These are phyloP conservation scores for Trichoderma lentiforme DNA, from an alignment of 2,329 filamentous ascomycete species.

Conservation along the genomic window DNA sequence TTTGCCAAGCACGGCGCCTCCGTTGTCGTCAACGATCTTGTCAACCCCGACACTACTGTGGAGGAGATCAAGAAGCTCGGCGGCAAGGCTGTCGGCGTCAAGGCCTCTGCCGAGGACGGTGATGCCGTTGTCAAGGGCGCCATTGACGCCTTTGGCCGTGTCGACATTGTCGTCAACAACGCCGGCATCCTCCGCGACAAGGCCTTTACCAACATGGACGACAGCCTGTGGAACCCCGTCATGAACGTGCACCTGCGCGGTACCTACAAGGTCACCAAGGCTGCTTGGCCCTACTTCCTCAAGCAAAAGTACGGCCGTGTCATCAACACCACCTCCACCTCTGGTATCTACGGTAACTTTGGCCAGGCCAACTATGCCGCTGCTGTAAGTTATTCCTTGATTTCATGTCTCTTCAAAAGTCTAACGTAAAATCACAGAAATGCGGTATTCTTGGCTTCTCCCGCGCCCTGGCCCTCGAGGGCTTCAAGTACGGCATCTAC, in stretches of 20 bases:
- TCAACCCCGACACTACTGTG: conserved; percentile 85
- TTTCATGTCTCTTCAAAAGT: background rate
- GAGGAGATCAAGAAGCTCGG: conserved; percentile 87
- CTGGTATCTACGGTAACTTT: conserved; percentile 98
- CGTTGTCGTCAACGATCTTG: conserved; percentile 93
- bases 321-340: conserved; percentile 94
- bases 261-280: conserved; percentile 96
- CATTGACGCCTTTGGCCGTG: conserved; percentile 87
- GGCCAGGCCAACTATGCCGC: conserved; percentile 97
- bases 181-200: conserved; percentile 97
- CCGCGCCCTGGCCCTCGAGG: conserved; percentile 86
- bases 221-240: conserved; percentile 88
- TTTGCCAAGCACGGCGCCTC: conserved; percentile 81
- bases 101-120: conserved; percentile 89
- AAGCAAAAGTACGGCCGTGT: conserved; percentile 99
- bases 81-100: conserved; percentile 87
- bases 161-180: conserved; percentile 97
- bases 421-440: conserved; percentile 55
- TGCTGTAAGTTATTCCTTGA: conserved; percentile 55
- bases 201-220: conserved; percentile 96
- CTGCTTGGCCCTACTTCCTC: conserved; percentile 94
- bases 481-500: conserved; percentile 94
- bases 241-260: conserved; percentile 89
- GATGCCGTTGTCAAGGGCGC: conserved; percentile 87
- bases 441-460: conserved; percentile 93